Conservation (phyloP, 345 rosid genomes). For the Bruguiera sexangula region DNA sequence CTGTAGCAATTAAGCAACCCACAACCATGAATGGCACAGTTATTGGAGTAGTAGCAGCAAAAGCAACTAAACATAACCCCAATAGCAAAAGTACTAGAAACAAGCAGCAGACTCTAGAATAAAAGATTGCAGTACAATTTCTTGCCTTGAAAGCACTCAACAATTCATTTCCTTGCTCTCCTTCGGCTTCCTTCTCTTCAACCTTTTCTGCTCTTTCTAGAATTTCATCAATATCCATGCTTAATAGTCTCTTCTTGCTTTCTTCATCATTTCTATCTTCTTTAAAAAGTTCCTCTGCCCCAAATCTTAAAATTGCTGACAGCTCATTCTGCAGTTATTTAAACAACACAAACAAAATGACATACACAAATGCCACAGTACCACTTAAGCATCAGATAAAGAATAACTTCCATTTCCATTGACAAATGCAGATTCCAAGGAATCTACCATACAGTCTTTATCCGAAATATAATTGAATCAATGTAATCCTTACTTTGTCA, state of each 20-base stretch:
- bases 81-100: not conserved
- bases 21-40: not conserved
- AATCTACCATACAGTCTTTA: too few relatives aligned
- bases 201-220: constrained; percentile 98
- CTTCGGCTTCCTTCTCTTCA: constrained; percentile 66
- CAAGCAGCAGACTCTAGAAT: not conserved
- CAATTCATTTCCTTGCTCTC: constrained; percentile 68
- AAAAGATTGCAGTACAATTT: not conserved
- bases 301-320: constrained; percentile 96
- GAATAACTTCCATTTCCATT: not conserved
- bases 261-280: constrained; percentile 97
- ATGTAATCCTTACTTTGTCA: constrained; percentile 68
- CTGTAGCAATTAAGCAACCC: not conserved
- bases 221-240: constrained; percentile 98
- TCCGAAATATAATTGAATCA: not conserved
- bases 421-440: not conserved
- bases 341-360: not conserved
- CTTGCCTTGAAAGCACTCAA: constrained; percentile 97
- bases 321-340: constrained; percentile 72
- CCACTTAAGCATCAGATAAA: not conserved
- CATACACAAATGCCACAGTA: not conserved
- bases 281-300: constrained; percentile 97
- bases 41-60: not conserved
- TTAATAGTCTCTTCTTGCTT: constrained; percentile 79
- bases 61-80: not conserved